Evolutionary conservation across 345 rosid genomes (phyloP).

Genomic region (Citrus mangshanensis): DNA sequence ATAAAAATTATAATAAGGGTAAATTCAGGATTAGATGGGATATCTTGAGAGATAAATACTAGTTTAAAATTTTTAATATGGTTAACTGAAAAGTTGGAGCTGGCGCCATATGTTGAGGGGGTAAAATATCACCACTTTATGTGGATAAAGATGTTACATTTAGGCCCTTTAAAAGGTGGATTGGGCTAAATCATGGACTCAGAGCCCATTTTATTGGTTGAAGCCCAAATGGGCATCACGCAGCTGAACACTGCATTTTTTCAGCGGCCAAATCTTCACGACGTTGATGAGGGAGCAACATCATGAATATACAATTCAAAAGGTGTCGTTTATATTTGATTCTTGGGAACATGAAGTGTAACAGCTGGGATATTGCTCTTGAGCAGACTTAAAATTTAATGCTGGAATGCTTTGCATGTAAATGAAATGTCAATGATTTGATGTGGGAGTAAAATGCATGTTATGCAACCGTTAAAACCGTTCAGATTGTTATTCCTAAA

Average conservation of each 20-base stretch:
- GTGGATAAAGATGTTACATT: neutral
- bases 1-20: no score
- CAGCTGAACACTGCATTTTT: neutral
- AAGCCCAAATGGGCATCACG: neutral
- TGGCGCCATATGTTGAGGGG: no score
- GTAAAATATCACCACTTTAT: no score
- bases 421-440: neutral
- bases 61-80: no score
- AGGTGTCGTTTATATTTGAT: neutral
- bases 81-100: no score
- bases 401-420: neutral
- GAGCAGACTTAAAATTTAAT: neutral
- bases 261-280: neutral
- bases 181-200: neutral
- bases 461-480: neutral
- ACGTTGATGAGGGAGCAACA: neutral
- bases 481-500: neutral
- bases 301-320: no score
- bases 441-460: neutral
- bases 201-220: neutral
- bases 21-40: no score
- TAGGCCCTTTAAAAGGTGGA: neutral
- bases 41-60: no score
- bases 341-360: neutral
- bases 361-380: neutral